Evolutionary conservation across 1,139 yeast genomes (phyloP).

Genomic region (Geotrichum phurueaensis): DNA sequence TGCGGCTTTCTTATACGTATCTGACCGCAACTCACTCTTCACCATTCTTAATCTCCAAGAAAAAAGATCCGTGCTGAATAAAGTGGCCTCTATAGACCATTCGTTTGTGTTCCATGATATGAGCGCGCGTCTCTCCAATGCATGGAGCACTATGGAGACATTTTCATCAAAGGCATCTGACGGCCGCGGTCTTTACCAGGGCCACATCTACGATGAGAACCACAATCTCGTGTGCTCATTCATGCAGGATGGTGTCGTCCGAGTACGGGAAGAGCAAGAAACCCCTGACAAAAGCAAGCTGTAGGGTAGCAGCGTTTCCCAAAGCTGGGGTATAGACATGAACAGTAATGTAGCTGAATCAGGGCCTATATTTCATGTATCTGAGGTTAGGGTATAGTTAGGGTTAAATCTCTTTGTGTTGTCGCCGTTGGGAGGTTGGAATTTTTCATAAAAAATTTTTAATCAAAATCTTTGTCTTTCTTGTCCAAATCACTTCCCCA

Average conservation of each 20-base stretch:
- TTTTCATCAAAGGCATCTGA: constrained; percentile 31
- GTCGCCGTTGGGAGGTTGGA: not conserved
- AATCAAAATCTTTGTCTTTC: not conserved
- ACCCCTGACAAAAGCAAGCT: not conserved
- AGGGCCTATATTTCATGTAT: not conserved
- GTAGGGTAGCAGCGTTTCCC: not conserved
- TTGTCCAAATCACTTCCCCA: not conserved
- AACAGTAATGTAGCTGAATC: not conserved
- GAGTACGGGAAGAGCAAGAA: not conserved
- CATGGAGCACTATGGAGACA: constrained; percentile 34
- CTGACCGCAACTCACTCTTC: constrained; percentile 35
- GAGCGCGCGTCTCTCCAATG: constrained; percentile 26
- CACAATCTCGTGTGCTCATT: constrained; percentile 30
- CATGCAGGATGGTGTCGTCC: constrained; percentile 34
- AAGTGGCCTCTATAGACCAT: constrained; percentile 34
- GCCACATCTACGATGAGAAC: constrained; percentile 29
- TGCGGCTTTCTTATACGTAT: constrained; percentile 32
- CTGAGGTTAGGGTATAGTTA: constrained; percentile 1
- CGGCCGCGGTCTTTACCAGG: constrained; percentile 33
- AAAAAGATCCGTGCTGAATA: constrained; percentile 18
- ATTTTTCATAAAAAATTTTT: not conserved
- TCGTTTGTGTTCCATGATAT: constrained; percentile 32
- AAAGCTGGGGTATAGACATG: not conserved
- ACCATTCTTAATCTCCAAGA: constrained; percentile 31
- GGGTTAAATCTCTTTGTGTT: not conserved